These are phyloP conservation scores for Pseudogymnoascus sp. DNA, from an alignment of 2,329 filamentous ascomycete species.

Conservation along the genomic window DNA sequence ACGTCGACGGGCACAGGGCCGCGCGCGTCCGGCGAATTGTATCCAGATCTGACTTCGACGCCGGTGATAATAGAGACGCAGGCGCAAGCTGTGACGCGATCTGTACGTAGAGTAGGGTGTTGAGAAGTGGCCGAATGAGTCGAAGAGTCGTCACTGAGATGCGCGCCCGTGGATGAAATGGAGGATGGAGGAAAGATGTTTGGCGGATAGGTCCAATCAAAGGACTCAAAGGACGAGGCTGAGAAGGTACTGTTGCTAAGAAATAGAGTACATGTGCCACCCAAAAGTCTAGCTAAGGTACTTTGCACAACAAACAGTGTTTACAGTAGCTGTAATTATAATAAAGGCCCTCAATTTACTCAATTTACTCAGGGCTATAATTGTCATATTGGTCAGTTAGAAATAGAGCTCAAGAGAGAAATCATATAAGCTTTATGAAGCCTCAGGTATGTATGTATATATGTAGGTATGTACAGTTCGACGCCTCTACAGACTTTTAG, in stretches of 20 bases:
- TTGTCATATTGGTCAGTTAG: not conserved
- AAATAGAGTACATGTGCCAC: not conserved
- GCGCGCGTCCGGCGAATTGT: not conserved
- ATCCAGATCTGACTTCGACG: not conserved
- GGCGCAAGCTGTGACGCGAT: not conserved
- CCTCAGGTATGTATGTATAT: not conserved
- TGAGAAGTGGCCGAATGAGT: not conserved
- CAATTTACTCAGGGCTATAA: not conserved
- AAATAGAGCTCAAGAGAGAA: too few species aligned
- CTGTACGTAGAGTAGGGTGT: not conserved
- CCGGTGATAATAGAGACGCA: not conserved
- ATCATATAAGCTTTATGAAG: too few species aligned
- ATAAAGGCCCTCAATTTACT: not conserved
- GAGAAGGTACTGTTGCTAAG: not conserved
- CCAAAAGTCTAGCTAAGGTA: not conserved
- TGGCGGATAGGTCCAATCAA: not conserved
- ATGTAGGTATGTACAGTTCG: not conserved
- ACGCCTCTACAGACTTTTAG: not conserved
- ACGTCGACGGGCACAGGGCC: not conserved
- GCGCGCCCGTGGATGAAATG: not conserved
- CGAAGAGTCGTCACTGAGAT: not conserved
- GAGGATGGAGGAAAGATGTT: not conserved
- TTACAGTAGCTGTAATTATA: not conserved
- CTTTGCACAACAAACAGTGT: not conserved
- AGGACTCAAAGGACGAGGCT: conserved; percentile 4